Percentiles rank a stretch among this genome's conserved stretches.
These are phyloP conservation scores for Persicaria maculosa DNA, from an alignment of 148 eudicot species.

Conservation along the genomic window DNA sequence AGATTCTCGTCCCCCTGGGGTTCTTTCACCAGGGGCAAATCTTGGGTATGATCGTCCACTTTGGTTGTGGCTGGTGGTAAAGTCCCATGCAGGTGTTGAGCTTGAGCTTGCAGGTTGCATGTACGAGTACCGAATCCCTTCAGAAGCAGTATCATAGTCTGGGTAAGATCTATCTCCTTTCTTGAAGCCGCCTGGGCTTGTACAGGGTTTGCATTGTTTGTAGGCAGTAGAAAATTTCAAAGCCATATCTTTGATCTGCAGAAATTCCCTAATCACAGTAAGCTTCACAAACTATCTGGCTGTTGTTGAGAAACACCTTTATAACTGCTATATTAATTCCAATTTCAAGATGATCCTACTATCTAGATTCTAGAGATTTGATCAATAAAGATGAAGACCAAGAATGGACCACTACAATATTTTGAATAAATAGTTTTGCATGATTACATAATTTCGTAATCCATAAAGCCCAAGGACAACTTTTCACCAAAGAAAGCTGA, in stretches of 20 bases:
- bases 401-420: neutral
- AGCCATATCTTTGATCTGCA: slow-evolving; percentile 95
- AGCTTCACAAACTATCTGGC: neutral
- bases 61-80: slow-evolving; percentile 35
- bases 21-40: slow-evolving; percentile 42
- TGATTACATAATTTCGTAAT: neutral
- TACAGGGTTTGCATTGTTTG: slow-evolving; percentile 66
- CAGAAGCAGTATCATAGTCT: slow-evolving; percentile 78
- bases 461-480: too few relatives aligned
- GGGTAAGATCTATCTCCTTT: slow-evolving; percentile 57
- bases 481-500: neutral
- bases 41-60: slow-evolving; percentile 46
- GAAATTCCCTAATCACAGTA: slow-evolving; percentile 5
- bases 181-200: slow-evolving; percentile 48
- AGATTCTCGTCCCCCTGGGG: slow-evolving; percentile 41
- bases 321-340: neutral
- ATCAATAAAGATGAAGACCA: neutral
- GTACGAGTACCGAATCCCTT: slow-evolving; percentile 65
- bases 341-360: neutral
- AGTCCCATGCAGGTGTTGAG: slow-evolving; percentile 94
- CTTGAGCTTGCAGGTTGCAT: slow-evolving; percentile 74
- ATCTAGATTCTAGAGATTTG: neutral
- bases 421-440: neutral
- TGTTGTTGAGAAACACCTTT: neutral
- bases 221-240: slow-evolving; percentile 67